These are phyloP conservation scores for Daldinia sp. DNA, from an alignment of 2,329 filamentous ascomycete genomes.

Conservation along the genomic window DNA sequence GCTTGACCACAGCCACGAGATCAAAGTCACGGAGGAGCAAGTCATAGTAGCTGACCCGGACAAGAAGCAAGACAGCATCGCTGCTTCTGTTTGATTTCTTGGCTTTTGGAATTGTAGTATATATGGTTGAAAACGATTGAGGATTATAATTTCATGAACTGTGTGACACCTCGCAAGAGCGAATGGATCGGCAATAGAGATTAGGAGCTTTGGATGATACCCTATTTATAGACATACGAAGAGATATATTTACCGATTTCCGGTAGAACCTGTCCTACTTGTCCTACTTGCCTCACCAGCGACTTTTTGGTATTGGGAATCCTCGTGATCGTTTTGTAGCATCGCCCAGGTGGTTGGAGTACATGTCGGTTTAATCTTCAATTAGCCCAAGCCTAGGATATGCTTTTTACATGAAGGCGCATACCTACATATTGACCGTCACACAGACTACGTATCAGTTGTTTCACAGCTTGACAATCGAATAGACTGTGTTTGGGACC, in stretches of 20 bases:
- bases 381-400: too few species aligned
- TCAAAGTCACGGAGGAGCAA: constrained; percentile 34
- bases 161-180: background rate
- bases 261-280: too few species aligned
- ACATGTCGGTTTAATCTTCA: too few species aligned
- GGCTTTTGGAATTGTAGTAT: background rate
- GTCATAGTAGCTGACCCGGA: constrained; percentile 1
- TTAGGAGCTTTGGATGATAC: constrained; percentile 27
- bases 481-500: too few species aligned
- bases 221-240: constrained; percentile 20
- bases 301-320: too few species aligned
- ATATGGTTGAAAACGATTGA: background rate
- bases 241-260: background rate
- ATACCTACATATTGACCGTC: too few species aligned
- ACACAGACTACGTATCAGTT: too few species aligned
- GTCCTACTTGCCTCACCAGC: too few species aligned
- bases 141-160: background rate
- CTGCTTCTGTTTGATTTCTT: constrained; percentile 4
- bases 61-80: constrained; percentile 6
- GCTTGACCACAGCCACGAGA: constrained; percentile 44
- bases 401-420: too few species aligned
- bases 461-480: too few species aligned
- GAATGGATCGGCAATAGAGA: background rate
- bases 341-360: too few species aligned
- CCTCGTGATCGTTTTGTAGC: too few species aligned